These are phyloP conservation scores for Porogramme epimiltina DNA, from an alignment of 1,284 basidiomycete species.

Conservation along the genomic window DNA sequence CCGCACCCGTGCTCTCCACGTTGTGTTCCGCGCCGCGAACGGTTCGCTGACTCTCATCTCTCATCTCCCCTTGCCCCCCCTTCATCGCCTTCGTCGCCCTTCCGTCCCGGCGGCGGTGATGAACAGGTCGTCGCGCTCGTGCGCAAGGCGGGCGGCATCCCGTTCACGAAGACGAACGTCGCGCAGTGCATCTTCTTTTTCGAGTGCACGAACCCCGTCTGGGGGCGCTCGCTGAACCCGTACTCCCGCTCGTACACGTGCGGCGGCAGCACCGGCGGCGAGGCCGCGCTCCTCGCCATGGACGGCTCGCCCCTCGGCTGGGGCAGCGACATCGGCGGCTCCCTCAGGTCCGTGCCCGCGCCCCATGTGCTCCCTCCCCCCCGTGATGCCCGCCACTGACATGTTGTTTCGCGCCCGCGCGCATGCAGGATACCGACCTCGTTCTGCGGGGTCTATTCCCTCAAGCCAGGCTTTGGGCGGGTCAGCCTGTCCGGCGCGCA, in stretches of 20 bases:
- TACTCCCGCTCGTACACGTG: conserved; percentile 63
- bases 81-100: too few species aligned
- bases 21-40: too few species aligned
- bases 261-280: conserved; percentile 83
- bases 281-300: conserved; percentile 73
- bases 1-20: too few species aligned
- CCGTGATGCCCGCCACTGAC: conserved; percentile 3
- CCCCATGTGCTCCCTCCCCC: background rate
- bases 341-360: conserved; percentile 35
- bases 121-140: conserved; percentile 47
- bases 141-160: conserved; percentile 53
- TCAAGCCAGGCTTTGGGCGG: conserved; percentile 71
- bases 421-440: conserved; percentile 68
- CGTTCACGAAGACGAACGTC: conserved; percentile 78
- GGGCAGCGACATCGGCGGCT: conserved; percentile 81
- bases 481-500: conserved; percentile 49
- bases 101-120: too few species aligned
- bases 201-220: conserved; percentile 86
- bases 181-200: conserved; percentile 85
- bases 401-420: conserved; percentile 29
- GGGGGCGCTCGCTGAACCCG: conserved; percentile 76
- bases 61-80: too few species aligned
- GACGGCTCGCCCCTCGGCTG: conserved; percentile 80
- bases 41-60: background rate
- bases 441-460: conserved; percentile 79